Percentiles rank a stretch among this genome's conserved stretches.
Evolutionary conservation across 495 filamentous ascomycete species (phyloP).

Genomic region (Aspergillus hancockii): DNA sequence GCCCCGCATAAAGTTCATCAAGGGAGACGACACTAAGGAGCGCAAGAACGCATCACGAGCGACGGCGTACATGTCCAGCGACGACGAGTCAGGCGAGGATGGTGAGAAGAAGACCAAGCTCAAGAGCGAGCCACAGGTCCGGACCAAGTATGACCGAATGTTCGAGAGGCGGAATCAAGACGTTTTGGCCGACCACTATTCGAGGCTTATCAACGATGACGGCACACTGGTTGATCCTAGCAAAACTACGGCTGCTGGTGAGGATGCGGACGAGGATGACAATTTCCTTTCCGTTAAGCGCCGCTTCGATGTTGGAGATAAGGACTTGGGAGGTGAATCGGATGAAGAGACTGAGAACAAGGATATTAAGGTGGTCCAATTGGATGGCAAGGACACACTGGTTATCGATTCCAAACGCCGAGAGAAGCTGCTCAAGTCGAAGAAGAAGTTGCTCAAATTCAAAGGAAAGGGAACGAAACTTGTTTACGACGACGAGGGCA

Average conservation of each 20-base stretch:
- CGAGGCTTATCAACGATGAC: constrained; percentile 75
- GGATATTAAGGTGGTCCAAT: constrained; percentile 40
- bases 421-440: constrained; percentile 89
- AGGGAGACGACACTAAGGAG: constrained; percentile 81
- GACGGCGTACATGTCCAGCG: constrained; percentile 48
- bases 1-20: constrained; percentile 87
- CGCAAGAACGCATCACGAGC: constrained; percentile 81
- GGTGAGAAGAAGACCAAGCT: constrained; percentile 43
- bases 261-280: constrained; percentile 62
- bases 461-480: constrained; percentile 82
- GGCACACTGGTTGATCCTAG: constrained; percentile 42
- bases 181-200: constrained; percentile 89
- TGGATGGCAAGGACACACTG: constrained; percentile 62
- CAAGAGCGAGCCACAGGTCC: constrained; percentile 65
- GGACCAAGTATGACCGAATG: constrained; percentile 96
- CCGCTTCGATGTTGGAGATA: constrained; percentile 60
- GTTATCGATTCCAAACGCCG: constrained; percentile 89
- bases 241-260: constrained; percentile 35
- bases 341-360: constrained; percentile 20
- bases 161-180: constrained; percentile 94
- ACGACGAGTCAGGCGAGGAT: constrained; percentile 54
- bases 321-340: constrained; percentile 30
- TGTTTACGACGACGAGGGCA: constrained; percentile 90
- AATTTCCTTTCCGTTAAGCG: constrained; percentile 92
- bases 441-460: constrained; percentile 88